Conservation (phyloP, 2,329 filamentous ascomycete species). For the Colletotrichum phormii region DNA sequence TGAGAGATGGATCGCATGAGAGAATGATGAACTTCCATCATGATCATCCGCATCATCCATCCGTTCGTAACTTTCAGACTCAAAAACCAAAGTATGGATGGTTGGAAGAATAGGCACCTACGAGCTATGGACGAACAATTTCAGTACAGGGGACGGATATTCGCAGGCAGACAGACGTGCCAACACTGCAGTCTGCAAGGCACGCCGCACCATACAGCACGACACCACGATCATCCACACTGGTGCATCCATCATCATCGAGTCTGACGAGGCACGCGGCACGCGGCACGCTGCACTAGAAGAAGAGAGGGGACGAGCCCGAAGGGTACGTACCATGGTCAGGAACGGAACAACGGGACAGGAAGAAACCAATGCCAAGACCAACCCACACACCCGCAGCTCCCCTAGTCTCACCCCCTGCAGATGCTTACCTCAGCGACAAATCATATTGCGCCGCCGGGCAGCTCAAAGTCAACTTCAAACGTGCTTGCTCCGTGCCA, state of each 20-base stretch:
- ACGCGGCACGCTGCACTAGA: neutral
- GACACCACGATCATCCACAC: slow-evolving; percentile 8
- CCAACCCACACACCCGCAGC: slow-evolving; percentile 37
- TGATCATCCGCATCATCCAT: neutral
- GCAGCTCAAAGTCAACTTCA: slow-evolving; percentile 55
- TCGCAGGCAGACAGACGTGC: neutral
- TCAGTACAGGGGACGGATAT: neutral
- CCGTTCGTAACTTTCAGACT: neutral
- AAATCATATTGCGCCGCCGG: slow-evolving; percentile 42
- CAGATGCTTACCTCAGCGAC: slow-evolving; percentile 42
- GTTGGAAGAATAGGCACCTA: neutral
- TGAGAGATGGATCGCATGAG: neutral
- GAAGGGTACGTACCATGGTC: neutral
- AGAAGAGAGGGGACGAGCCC: neutral
- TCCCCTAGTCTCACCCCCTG: slow-evolving; percentile 33
- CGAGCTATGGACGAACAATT: neutral
- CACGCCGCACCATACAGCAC: neutral
- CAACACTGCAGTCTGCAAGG: slow-evolving; percentile 8
- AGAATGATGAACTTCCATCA: neutral
- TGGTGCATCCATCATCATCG: neutral
- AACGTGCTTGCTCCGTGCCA: slow-evolving; percentile 49
- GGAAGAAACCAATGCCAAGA: slow-evolving; percentile 3
- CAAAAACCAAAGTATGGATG: neutral
- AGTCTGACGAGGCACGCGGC: neutral
- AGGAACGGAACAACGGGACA: slow-evolving; percentile 4